These are phyloP conservation scores for Neurospora sp. DNA, from an alignment of 495 filamentous ascomycete species.

Conservation along the genomic window DNA sequence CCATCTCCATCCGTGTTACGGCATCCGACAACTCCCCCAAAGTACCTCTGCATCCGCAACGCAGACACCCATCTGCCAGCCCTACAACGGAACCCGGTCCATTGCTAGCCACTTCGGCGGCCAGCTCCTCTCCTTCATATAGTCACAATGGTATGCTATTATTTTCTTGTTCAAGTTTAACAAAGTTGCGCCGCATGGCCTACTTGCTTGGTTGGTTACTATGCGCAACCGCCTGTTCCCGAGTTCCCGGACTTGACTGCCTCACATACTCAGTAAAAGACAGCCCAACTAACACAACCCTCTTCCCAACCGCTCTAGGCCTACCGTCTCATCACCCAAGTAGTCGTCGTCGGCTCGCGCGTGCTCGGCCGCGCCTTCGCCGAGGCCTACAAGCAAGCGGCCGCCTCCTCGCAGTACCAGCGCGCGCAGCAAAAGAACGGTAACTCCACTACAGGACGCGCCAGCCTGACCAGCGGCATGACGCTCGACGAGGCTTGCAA, in stretches of 20 bases:
- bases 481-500: constrained; percentile 95
- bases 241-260: background rate
- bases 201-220: background rate
- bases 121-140: background rate
- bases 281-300: background rate
- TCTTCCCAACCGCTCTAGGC: constrained; percentile 46
- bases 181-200: background rate
- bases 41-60: background rate
- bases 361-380: constrained; percentile 88
- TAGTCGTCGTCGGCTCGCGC: constrained; percentile 78
- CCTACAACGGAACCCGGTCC: background rate
- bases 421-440: constrained; percentile 47
- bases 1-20: background rate
- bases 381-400: constrained; percentile 85
- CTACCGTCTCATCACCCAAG: constrained; percentile 88
- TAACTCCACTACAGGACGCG: constrained; percentile 25
- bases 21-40: background rate
- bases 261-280: background rate
- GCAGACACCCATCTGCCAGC: background rate
- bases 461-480: constrained; percentile 55
- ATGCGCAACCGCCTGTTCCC: background rate
- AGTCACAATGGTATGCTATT: background rate
- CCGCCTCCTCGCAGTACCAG: constrained; percentile 73
- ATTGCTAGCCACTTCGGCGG: background rate
- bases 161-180: background rate